Evolutionary conservation across 108 stramenopile species (phyloP).

Genomic region (Cylindrotheca closterium): DNA sequence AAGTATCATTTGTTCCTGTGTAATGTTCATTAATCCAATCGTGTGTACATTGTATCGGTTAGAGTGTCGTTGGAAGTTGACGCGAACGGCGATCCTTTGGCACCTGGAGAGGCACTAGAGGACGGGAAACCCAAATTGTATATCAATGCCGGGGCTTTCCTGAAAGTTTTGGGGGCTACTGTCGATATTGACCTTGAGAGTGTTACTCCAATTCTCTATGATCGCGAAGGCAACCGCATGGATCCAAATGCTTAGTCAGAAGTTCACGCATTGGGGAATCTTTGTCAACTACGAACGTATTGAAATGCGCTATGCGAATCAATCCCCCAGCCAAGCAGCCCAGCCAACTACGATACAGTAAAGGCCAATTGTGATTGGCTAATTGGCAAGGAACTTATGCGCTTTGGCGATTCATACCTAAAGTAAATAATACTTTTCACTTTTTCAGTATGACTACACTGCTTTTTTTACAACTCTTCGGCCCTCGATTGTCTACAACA

Average conservation of each 20-base stretch:
- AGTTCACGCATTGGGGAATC: no score
- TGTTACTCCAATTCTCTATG: conserved; percentile 53
- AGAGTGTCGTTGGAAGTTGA: conserved; percentile 81
- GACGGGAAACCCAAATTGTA: conserved; percentile 79
- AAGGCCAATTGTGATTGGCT: no score
- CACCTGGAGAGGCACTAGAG: conserved; percentile 50
- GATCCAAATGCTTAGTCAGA: conserved; percentile 50
- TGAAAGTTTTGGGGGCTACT: conserved; percentile 82
- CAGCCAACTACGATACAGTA: no score
- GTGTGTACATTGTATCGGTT: conserved; percentile 1
- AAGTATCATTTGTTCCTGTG: neutral
- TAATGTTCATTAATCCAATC: conserved; percentile 1
- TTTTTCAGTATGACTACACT: no score
- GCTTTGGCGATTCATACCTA: no score
- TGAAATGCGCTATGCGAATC: no score
- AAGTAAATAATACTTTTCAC: no score
- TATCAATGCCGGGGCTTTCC: conserved; percentile 71
- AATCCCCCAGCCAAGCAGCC: no score
- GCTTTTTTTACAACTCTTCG: no score
- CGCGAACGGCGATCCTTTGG: conserved; percentile 69
- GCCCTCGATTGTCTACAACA: no score
- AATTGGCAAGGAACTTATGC: no score
- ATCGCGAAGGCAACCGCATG: conserved; percentile 73
- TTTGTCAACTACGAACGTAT: no score
- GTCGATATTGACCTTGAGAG: conserved; percentile 52